Evolutionary conservation across 1,284 basidiomycete genomes (phyloP).

Genomic region (Ceratobasidium sp.): DNA sequence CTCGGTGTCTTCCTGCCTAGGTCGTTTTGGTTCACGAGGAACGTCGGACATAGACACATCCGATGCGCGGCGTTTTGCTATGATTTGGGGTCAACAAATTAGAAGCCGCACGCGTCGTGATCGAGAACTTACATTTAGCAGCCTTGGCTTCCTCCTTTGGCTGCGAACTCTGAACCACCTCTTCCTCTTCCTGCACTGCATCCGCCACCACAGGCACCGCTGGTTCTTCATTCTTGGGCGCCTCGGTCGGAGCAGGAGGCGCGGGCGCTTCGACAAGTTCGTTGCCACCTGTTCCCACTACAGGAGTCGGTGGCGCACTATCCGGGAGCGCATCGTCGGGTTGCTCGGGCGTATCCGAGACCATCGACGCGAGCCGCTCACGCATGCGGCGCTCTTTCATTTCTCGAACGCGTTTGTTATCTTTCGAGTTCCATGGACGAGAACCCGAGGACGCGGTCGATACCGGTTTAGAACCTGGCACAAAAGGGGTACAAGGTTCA

Average conservation of each 20-base stretch:
- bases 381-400: constrained; percentile 34
- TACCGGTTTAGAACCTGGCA: constrained; percentile 30
- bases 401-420: constrained; percentile 39
- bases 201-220: background rate
- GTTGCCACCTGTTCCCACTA: background rate
- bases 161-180: constrained; percentile 32
- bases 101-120: background rate
- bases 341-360: constrained; percentile 17
- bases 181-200: constrained; percentile 14
- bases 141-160: constrained; percentile 24
- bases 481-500: background rate
- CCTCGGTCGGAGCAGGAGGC: background rate
- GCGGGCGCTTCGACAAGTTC: constrained; percentile 10
- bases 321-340: constrained; percentile 7
- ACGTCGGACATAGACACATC: constrained; percentile 35
- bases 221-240: background rate
- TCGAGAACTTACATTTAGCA: constrained; percentile 1
- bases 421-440: constrained; percentile 39
- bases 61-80: constrained; percentile 32
- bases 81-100: background rate
- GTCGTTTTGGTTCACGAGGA: constrained; percentile 30
- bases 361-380: constrained; percentile 14
- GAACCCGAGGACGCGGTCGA: constrained; percentile 38
- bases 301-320: constrained; percentile 27
- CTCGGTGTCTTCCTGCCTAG: constrained; percentile 32